Percentiles rank a stretch among this genome's conserved stretches.
Conservation (phyloP, 2,329 filamentous ascomycete genomes). For the Endoconidiophora laricicola region DNA sequence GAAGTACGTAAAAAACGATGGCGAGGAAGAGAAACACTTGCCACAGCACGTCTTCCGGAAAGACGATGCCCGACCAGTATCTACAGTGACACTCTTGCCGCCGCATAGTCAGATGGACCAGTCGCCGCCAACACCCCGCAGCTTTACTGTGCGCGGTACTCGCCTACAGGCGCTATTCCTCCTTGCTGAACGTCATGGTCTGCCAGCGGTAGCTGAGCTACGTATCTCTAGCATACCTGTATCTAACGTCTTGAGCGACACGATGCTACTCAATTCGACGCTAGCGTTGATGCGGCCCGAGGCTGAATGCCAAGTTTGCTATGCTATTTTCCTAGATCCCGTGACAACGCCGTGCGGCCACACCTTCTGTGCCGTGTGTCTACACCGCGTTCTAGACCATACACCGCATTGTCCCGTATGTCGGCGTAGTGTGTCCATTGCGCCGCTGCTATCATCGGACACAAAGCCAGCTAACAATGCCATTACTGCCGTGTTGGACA, state of each 20-base stretch:
- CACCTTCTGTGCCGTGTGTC: constrained; percentile 70
- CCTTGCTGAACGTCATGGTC: not conserved
- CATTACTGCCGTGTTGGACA: constrained; percentile 44
- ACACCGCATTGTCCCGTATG: constrained; percentile 68
- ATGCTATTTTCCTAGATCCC: constrained; percentile 63
- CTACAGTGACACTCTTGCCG: not conserved
- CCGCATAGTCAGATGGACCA: not conserved
- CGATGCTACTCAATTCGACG: constrained; percentile 29
- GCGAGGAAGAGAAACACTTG: not conserved
- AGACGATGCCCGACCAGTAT: not conserved
- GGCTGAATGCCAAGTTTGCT: constrained; percentile 80
- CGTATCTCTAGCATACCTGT: not conserved
- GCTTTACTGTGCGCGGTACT: not conserved
- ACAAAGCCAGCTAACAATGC: constrained; percentile 41
- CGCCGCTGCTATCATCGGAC: constrained; percentile 25
- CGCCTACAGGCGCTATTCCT: constrained; percentile 5
- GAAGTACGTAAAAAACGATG: not conserved
- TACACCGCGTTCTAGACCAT: constrained; percentile 61
- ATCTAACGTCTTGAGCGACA: not conserved
- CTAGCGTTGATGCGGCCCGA: constrained; percentile 48
- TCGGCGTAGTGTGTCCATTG: constrained; percentile 43
- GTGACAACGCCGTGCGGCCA: constrained; percentile 77
- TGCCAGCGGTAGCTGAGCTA: not conserved
- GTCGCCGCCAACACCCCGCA: not conserved
- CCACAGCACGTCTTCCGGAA: not conserved